phyloP scores from a whole-genome alignment of 2,329 filamentous ascomycete species.

The Arachnomyces sp. region DNA sequence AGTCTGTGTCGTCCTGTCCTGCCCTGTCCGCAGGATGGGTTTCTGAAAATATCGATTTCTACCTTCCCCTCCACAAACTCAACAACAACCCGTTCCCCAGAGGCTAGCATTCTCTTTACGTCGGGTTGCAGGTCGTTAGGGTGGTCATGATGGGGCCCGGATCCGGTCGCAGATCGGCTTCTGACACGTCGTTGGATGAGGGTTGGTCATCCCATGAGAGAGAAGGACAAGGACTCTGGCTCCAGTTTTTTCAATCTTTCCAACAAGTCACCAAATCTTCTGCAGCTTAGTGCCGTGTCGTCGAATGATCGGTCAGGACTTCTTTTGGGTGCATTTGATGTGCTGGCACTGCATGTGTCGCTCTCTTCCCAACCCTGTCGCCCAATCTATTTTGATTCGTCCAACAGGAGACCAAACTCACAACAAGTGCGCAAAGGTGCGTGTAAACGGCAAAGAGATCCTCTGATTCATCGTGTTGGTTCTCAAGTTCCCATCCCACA shows the following conservation, averaged over 20 bases:
- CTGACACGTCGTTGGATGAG: constrained; percentile 16
- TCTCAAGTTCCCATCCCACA: no score
- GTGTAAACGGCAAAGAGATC: no score
- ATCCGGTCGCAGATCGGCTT: constrained; percentile 12
- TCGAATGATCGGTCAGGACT: constrained; percentile 12
- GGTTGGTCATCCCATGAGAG: neutral
- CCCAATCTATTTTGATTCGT: constrained; percentile 5
- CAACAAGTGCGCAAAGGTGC: no score
- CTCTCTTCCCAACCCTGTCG: constrained; percentile 6
- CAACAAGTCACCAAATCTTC: no score
- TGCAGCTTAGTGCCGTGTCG: constrained; percentile 1
- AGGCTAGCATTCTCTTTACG: constrained; percentile 5
- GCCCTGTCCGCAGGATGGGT: no score
- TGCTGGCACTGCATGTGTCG: constrained; percentile 20
- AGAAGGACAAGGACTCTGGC: neutral
- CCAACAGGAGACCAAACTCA: no score
- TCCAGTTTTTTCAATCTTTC: constrained; percentile 1
- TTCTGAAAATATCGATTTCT: no score
- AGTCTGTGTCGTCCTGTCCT: no score
- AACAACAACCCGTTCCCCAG: constrained; percentile 17
- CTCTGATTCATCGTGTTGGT: no score
- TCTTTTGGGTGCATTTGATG: constrained; percentile 12
- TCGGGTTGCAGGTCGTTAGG: constrained; percentile 11
- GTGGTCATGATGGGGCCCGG: constrained; percentile 7
- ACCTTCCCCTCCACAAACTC: neutral